phyloP scores from a whole-genome alignment of 164 flowering plant genomes.

The Berberis thunbergii region DNA sequence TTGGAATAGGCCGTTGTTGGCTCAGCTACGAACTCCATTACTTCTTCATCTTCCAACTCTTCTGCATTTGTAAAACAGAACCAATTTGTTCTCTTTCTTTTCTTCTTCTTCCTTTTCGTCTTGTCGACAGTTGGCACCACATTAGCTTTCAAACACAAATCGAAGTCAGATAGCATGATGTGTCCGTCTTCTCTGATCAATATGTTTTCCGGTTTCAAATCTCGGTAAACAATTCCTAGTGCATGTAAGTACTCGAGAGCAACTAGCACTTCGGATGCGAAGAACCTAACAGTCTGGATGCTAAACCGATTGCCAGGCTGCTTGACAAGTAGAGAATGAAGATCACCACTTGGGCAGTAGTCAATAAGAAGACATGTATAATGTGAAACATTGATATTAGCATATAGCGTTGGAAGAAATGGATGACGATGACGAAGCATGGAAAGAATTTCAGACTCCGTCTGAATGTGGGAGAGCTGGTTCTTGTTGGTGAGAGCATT shows the following conservation, averaged over 20 bases:
- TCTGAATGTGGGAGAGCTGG: constrained; percentile 39
- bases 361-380: constrained; percentile 75
- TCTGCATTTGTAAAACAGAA: constrained; percentile 6
- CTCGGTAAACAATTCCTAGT: constrained; percentile 82
- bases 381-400: constrained; percentile 57
- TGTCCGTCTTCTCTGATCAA: constrained; percentile 86
- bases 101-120: neutral
- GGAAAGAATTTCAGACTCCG: constrained; percentile 54
- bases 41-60: neutral
- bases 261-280: constrained; percentile 86
- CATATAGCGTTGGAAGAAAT: constrained; percentile 77
- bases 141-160: constrained; percentile 69
- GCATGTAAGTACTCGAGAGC: constrained; percentile 90
- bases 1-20: constrained; percentile 59
- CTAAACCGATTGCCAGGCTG: constrained; percentile 46
- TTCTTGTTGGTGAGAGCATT: constrained; percentile 40
- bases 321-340: constrained; percentile 41
- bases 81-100: neutral
- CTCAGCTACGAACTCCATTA: constrained; percentile 68
- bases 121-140: constrained; percentile 35
- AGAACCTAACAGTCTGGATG: constrained; percentile 52
- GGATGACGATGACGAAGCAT: constrained; percentile 53
- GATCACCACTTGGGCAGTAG: constrained; percentile 72
- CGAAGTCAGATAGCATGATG: constrained; percentile 90
- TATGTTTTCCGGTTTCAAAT: constrained; percentile 89